These are phyloP conservation scores for Penicillium paxilli DNA, from an alignment of 495 filamentous ascomycete species.

Conservation along the genomic window DNA sequence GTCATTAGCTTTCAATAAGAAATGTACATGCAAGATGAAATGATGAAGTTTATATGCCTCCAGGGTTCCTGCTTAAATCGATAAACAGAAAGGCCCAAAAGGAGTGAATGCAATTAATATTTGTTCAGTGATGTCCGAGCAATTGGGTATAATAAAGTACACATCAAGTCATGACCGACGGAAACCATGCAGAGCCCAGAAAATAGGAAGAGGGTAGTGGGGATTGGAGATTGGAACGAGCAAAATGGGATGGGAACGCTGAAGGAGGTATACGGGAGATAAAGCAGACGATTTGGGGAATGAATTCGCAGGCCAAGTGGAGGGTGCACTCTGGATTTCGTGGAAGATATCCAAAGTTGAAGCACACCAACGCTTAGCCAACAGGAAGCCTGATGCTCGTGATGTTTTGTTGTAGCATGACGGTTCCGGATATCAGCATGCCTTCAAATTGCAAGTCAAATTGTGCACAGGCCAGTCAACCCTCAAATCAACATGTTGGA, in stretches of 20 bases:
- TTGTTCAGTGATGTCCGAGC: conserved; percentile 9
- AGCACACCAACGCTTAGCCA: too few relatives aligned
- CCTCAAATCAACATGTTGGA: background rate
- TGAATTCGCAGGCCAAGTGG: too few relatives aligned
- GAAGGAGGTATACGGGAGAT: background rate
- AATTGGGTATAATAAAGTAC: conserved; percentile 28
- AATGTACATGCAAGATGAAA: background rate
- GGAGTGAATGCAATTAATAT: background rate
- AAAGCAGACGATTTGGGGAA: too few relatives aligned
- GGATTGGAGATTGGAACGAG: background rate
- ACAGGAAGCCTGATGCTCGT: too few relatives aligned
- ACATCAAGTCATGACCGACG: conserved; percentile 28
- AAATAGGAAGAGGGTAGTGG: background rate
- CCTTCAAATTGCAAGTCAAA: too few relatives aligned
- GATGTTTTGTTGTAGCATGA: too few relatives aligned
- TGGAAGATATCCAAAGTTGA: too few relatives aligned
- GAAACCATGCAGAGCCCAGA: conserved; percentile 1
- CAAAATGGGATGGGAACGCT: background rate
- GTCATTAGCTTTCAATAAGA: background rate
- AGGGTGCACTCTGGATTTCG: too few relatives aligned
- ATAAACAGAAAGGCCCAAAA: background rate
- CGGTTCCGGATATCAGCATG: too few relatives aligned
- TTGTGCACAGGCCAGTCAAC: background rate
- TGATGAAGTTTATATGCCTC: background rate
- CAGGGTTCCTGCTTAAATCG: background rate